Conservation (phyloP, 139 green algal species). For the Closterium sp. region DNA sequence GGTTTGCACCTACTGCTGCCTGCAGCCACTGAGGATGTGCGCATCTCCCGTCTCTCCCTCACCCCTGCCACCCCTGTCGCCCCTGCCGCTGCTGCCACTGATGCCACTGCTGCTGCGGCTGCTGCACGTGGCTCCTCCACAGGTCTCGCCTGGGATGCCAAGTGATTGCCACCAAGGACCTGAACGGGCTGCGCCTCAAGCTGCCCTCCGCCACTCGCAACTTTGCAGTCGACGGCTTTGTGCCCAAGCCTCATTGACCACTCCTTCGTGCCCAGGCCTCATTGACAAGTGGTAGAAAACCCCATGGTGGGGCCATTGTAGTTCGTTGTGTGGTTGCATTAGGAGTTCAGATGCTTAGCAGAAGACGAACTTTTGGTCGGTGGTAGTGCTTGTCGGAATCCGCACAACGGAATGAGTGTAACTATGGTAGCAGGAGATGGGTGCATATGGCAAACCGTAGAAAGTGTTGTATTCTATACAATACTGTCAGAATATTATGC, state of each 20-base stretch:
- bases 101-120: neutral
- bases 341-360: too few relatives aligned
- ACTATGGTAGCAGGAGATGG: too few relatives aligned
- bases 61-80: neutral
- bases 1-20: neutral
- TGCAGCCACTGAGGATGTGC: neutral
- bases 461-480: too few relatives aligned
- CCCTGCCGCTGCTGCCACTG: neutral
- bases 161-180: slow-evolving; percentile 79
- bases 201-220: slow-evolving; percentile 94
- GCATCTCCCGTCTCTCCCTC: neutral
- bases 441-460: too few relatives aligned
- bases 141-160: slow-evolving; percentile 95
- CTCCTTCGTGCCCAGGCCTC: slow-evolving; percentile 72
- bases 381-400: too few relatives aligned
- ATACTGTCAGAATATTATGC: too few relatives aligned
- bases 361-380: too few relatives aligned
- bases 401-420: too few relatives aligned
- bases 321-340: too few relatives aligned
- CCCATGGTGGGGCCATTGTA: too few relatives aligned
- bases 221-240: slow-evolving; percentile 83
- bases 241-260: slow-evolving; percentile 77
- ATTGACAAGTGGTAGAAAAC: slow-evolving; percentile 52
- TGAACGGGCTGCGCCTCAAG: slow-evolving; percentile 85
- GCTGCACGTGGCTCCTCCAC: slow-evolving; percentile 17